Base-by-base conservation (phyloP, 352 stramenopile genomes). In the Phytophthora sp. region DNA sequence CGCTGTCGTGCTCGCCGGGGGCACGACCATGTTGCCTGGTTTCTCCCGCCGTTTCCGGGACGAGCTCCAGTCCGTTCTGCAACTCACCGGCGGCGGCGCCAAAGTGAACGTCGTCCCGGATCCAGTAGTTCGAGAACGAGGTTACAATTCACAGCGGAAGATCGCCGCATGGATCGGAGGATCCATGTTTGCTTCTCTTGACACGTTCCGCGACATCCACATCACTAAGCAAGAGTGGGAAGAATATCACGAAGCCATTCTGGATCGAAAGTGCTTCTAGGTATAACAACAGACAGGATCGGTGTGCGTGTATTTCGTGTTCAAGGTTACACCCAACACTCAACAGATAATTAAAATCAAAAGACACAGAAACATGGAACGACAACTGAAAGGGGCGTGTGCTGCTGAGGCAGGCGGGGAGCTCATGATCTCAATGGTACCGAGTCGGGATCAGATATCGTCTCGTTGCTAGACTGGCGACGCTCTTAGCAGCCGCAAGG, bases 181-280 rank as follows among this genome's bases (percentile, higher is more conserved):
- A 16, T 96, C 86, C 27, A 95, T 98, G 74, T 87, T 98, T 38
- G 91, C 85, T 11, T 96, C 86, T 13, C 69, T 98, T 7, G 58
- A 89, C 16, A 97, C 91, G 20, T 97, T 97, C 60, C 86, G 80
- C 6, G 82, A 96, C 36, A 90, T 96, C 46, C 82, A 93, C 63
- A 93, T 97, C 71, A 93, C 82, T 13, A 91, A 92, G 24, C 84
- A 94, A 50, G 89, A 97, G 60, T 97, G 87, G 88, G 88, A 97
- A 74, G 89, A 97, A 63, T 91, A 95, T 63, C 86, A 95, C 55
- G 84, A 93, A 52, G 73, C 79, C 30, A 95, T 96, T 41, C 64
- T 96, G 47, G 80, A 93, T 60, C 79, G 82, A 15, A 96, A 96
- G 57, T 93, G 84, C 62, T 94, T 94, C 66, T 95, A 57, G 56